Evolutionary conservation across 192 early-diverging fungal genomes (phyloP), one percentile per base, ranked within the genome.

Genomic region (Rhizoclosmatium sp.): DNA sequence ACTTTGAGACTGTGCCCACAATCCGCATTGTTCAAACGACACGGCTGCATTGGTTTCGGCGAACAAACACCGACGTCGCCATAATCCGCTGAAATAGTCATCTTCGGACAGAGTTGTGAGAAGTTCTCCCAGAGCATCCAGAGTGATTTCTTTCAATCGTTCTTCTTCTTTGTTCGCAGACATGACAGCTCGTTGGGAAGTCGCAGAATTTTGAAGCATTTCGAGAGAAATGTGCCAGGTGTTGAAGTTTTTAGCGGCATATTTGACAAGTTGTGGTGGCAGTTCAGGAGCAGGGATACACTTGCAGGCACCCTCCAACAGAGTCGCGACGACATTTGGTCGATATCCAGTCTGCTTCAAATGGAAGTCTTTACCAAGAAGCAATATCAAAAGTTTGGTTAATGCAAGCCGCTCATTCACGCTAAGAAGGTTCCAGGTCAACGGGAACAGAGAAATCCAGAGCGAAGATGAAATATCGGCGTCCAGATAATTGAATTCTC

Each of bases 1-100:
- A 39, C 85, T 87, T 81, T 99, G 97, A 1, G 98, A 96, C 48
- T 93, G 92, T 58, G 85, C 85, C 97, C 97, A 99, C 85, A 96
- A 91, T 19, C 94, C 97, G 69, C 88, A 87, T 84, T 99, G 95
- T 83, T 99, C 97, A 80, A 91, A 98, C 1, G 97, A 98, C 39
- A 99, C 83, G 1, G 96, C 98, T n/a, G 93, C 88, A 80, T 97
- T 97, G 19, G 98, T 98, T 85, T 99, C 98, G 39, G 87, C 83
- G 83, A 94, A 98, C 54, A 93, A 86, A 76, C 92, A 94, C 56
- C 94, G 91, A 19, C 96, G 91, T 71, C 95, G 88, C 97, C 96
- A 97, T 3, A 95, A 82, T 21, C 98, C 98, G 76, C 90, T 92
- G 78, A 94, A 95, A 85, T 97, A 96, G 82, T 98, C 96, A 40